Conservation (phyloP, 208 protist species). For the Acanthamoeba castellanii region DNA sequence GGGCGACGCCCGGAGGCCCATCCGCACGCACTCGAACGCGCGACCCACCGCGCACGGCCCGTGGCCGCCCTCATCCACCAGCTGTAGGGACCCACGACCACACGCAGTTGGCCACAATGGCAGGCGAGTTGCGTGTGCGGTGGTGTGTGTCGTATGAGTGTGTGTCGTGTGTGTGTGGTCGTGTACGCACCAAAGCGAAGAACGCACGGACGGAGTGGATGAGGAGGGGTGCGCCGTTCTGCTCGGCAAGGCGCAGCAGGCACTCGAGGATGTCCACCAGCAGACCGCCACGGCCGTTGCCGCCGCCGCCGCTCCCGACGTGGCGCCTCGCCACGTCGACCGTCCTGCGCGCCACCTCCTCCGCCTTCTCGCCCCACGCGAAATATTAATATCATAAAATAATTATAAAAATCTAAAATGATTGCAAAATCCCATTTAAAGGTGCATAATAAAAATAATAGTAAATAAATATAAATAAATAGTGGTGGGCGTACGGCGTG, state of each 20-base stretch:
- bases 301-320: background rate
- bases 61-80: background rate
- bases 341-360: background rate
- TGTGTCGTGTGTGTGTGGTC: too few relatives aligned
- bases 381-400: too few relatives aligned
- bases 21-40: background rate
- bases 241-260: background rate
- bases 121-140: too few relatives aligned
- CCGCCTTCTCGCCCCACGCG: background rate
- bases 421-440: too few relatives aligned
- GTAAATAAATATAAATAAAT: background rate
- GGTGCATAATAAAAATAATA: background rate
- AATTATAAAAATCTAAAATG: too few relatives aligned
- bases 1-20: background rate
- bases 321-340: background rate
- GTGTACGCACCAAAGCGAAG: background rate
- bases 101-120: too few relatives aligned
- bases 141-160: too few relatives aligned
- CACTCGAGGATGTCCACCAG: background rate
- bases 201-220: background rate
- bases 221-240: background rate
- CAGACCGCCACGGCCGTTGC: background rate
- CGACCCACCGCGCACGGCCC: background rate
- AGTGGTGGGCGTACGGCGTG: background rate
- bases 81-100: background rate